Base-by-base conservation (phyloP, 75 land plant species). In the Pseudotsuga menziesii region DNA sequence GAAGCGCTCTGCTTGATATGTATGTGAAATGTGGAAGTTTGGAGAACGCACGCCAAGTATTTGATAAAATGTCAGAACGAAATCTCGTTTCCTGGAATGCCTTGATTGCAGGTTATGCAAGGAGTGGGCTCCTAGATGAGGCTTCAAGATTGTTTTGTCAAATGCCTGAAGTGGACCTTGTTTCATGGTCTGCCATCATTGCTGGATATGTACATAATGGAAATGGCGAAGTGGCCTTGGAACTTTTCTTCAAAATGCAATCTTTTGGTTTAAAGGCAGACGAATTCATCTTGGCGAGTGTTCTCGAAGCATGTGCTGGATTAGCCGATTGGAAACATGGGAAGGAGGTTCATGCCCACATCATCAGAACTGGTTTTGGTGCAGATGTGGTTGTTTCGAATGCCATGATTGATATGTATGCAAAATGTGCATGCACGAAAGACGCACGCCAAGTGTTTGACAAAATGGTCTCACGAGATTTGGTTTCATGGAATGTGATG, bases 1-100 rank as follows among this genome's bases (percentile, higher is more conserved):
- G 61, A 35, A 82, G 84, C 74, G 61, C 85, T 4, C 62, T 87
- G 61, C 56, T 87, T 69, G 87, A 90, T 35, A 88, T 90, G 88
- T 90, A 85, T 80, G 84, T 76, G 1, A 90, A 90, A 82, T 83
- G 88, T 84, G 88, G 84, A 36, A 54, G 76, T 63, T 73, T 90
- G 64, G 55, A 0, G 16, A 76, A 86, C 75, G 92, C 92, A 63
- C 16, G 58, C 19, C 7, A 63, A 59, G 77, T 89, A 72, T 91
- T 91, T 80, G 82, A 89, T 70, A 35, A 41, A 5, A 75, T 88
- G 57, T 54, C 8, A n/a, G 3, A 16, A 6, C 27, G 35, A 3
- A 84, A 78, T 55, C 4, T 54, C 4, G 77, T 82, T 55, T 79
- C 91, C 12, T 89, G 87, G 85, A 89, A 88, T 57, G 78, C 77